Base-by-base conservation (phyloP, 2,329 filamentous ascomycete species). In the Alternaria arbusti region DNA sequence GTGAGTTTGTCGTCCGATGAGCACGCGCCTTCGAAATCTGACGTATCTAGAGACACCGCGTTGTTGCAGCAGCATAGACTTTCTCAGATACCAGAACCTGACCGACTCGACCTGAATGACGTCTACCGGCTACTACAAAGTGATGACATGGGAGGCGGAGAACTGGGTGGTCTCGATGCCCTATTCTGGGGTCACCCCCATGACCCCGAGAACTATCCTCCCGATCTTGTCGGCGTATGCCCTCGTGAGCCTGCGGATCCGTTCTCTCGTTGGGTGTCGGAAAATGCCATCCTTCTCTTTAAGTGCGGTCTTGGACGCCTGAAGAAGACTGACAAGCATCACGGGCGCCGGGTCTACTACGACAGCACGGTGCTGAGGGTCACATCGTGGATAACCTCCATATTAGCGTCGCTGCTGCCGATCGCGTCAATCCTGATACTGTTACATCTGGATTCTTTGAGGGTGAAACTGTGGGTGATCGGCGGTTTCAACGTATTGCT, bases 401-500 rank as follows among this genome's bases (percentile, higher is more conserved):
- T 72, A 4, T 5, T 75, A 1, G 74, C 72, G 6, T 69, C 71
- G 0, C 40, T 74, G 3, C 49, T 75, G 2, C 70, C 71, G 2
- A 68, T 76, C 17, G 57, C 64, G 2, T 73, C 68, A 0, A 76
- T 77, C 6, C 40, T 64, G 1, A 61, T 73, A 0, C 47, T 76
- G 3, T 44, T 61, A 1, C 49, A 36, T 11, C 49, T 77, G 2
- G 22, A 67, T 4, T 65, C 65, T 0, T 60, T 68, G 15, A 56
- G 50, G 6, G 57, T 55, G 7, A 60, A 63, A 22, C 59, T 75
- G 2, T 65, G 52, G 3, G 58, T 63, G 2, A 74, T 74, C 45
- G 71, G 63, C 1, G 66, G 22, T 0, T 76, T 75, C 60, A 76
- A 74, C 45, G 47, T 72, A 3, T n/a, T 71, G 13, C 59, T 73